These are phyloP conservation scores for Paramecium pentaurelia DNA, from an alignment of 73 alveolate species.

Conservation along the genomic window DNA sequence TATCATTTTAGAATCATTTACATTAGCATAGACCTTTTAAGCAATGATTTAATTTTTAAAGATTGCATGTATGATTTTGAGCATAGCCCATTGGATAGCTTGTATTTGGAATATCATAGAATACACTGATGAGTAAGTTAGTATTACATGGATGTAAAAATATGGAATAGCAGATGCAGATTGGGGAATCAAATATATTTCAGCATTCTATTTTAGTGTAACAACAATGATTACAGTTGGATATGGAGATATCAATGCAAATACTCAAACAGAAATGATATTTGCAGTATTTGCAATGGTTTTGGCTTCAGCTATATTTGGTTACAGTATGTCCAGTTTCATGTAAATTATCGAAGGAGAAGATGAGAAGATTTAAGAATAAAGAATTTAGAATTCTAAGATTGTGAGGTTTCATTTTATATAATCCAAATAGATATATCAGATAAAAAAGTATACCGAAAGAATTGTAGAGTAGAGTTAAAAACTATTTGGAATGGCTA, in stretches of 20 bases:
- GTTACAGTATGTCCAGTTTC: constrained; percentile 37
- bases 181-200: constrained; percentile 61
- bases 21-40: not conserved
- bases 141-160: not conserved
- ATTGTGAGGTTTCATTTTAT: constrained; percentile 23
- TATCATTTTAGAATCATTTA: not conserved
- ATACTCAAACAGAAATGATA: constrained; percentile 52
- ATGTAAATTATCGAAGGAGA: constrained; percentile 15
- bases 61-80: not conserved
- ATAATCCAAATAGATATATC: constrained; percentile 17
- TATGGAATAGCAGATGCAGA: constrained; percentile 24
- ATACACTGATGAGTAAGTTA: not conserved
- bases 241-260: constrained; percentile 76
- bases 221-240: constrained; percentile 89
- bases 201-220: constrained; percentile 78
- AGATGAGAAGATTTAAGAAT: not conserved
- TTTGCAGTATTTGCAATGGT: constrained; percentile 28
- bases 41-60: constrained; percentile 23
- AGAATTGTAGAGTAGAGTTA: constrained; percentile 48
- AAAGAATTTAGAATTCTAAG: constrained; percentile 29
- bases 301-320: constrained; percentile 23
- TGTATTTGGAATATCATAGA: constrained; percentile 47
- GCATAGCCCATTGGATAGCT: constrained; percentile 45
- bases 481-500: constrained; percentile 58
- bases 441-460: constrained; percentile 50